A percentile compares a stretch with the other conserved stretches of the same genome.
Evolutionary conservation across 352 stramenopile genomes (phyloP).

Genomic region (Phytophthora citricola): DNA sequence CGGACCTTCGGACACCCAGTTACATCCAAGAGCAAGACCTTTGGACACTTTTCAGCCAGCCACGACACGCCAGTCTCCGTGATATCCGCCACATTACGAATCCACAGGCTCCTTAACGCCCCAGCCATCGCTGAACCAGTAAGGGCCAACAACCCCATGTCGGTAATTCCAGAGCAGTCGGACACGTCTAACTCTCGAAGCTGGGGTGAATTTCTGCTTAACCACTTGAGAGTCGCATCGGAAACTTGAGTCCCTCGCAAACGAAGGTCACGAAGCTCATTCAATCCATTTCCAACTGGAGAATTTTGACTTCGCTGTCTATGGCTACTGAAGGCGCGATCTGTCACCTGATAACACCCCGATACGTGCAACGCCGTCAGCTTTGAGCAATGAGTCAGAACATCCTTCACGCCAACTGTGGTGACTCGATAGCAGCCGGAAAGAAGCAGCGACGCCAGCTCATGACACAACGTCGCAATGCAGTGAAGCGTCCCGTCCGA

Average conservation of each 20-base stretch:
- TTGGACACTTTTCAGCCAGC: constrained; percentile 82
- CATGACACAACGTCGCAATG: constrained; percentile 19
- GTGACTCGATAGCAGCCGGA: constrained; percentile 40
- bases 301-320: constrained; percentile 1
- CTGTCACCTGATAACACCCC: constrained; percentile 47
- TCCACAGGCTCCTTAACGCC: constrained; percentile 69
- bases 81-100: constrained; percentile 69
- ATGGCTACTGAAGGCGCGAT: constrained; percentile 36
- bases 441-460: constrained; percentile 34
- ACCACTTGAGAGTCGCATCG: constrained; percentile 44
- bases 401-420: constrained; percentile 21
- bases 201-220: constrained; percentile 57
- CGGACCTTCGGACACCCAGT: constrained; percentile 55
- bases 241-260: constrained; percentile 49
- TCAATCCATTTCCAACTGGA: constrained; percentile 7
- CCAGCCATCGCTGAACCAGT: constrained; percentile 29
- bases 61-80: constrained; percentile 84
- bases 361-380: constrained; percentile 38
- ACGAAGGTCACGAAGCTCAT: constrained; percentile 45
- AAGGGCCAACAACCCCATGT: constrained; percentile 83
- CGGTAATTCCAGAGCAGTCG: constrained; percentile 74
- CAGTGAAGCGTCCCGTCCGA: constrained; percentile 44
- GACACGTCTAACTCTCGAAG: constrained; percentile 85
- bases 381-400: constrained; percentile 34
- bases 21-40: constrained; percentile 69